Percentiles rank a stretch among this genome's conserved stretches.
These are phyloP conservation scores for Thamnidium elegans DNA, from an alignment of 192 early-diverging fungal species.

Conservation along the genomic window DNA sequence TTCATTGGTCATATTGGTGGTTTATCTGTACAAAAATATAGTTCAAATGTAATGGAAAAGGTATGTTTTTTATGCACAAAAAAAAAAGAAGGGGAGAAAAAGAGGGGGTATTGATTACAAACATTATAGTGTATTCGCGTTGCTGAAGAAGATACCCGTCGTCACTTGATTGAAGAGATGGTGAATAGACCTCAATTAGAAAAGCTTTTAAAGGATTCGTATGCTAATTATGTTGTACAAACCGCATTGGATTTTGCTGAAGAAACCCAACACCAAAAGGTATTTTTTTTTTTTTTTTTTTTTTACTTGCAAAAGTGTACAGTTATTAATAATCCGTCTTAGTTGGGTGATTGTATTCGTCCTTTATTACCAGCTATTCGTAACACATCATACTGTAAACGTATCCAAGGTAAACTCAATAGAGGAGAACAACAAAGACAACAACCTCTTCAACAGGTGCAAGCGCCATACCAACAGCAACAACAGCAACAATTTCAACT, in stretches of 20 bases:
- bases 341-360: slow-evolving; percentile 76
- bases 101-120: slow-evolving; percentile 21
- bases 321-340: too few species aligned
- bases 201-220: slow-evolving; percentile 78
- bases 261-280: slow-evolving; percentile 60
- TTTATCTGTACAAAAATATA: slow-evolving; percentile 86
- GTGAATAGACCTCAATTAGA: slow-evolving; percentile 71
- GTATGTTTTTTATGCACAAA: slow-evolving; percentile 41
- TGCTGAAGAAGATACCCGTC: slow-evolving; percentile 66
- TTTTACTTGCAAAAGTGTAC: too few species aligned
- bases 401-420: slow-evolving; percentile 77
- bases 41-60: slow-evolving; percentile 92
- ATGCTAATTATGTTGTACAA: slow-evolving; percentile 89
- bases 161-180: slow-evolving; percentile 70
- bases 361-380: slow-evolving; percentile 77
- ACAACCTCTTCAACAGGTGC: slow-evolving; percentile 19
- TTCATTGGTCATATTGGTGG: slow-evolving; percentile 73
- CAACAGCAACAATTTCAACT: slow-evolving; percentile 24
- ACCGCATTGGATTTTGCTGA: slow-evolving; percentile 83
- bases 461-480: slow-evolving; percentile 5
- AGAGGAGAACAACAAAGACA: slow-evolving; percentile 43
- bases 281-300: too few species aligned
- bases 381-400: slow-evolving; percentile 84
- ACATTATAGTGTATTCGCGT: slow-evolving; percentile 71
- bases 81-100: too few species aligned